Evolutionary conservation across 192 early-diverging fungal species (phyloP), one percentile per base, ranked within the genome.

Genomic region (Umbelopsis vinacea): DNA sequence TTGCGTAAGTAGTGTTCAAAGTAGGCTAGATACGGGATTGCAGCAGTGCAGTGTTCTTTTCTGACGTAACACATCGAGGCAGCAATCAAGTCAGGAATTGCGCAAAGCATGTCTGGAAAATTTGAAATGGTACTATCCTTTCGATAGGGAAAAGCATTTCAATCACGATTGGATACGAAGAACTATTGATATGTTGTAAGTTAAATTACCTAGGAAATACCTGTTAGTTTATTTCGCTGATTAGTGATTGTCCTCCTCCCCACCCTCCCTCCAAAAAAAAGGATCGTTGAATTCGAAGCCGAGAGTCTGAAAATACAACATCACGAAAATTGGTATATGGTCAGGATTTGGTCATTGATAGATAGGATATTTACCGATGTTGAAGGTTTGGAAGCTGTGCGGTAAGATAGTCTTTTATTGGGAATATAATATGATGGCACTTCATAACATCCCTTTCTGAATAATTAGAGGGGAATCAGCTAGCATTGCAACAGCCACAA

Each of bases 211-310:
- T n/a, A n/a, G n/a, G n/a, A n/a, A n/a, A 29, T 54, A 74, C n/a
- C n/a, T n/a, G n/a, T n/a, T 71, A 50, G 40, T 70, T 23, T 67
- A 29, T 50, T 57, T 3, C 29, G 29, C 66, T 45, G 29, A 2
- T 69, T 21, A n/a, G n/a, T n/a, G n/a, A n/a, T n/a, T n/a, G n/a
- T n/a, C n/a, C n/a, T n/a, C n/a, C n/a, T n/a, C n/a, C n/a, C n/a
- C n/a, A n/a, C n/a, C n/a, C n/a, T n/a, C n/a, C n/a, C n/a, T n/a
- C n/a, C n/a, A n/a, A n/a, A n/a, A n/a, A 10, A 69, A 23, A 79
- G 70, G 47, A 45, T 71, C n/a, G 40, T 21, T 45, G 70, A 79
- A 75, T 79, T 75, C 68, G 70, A 79, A 66, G 43, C 50, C n/a
- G 55, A 29, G 15, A 67, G 35, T 46, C 70, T 78, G 23, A 66